Evolutionary conservation across 208 protist species (phyloP), one percentile per base, ranked within the genome.

Genomic region (Trypanosomatidae sp.): DNA sequence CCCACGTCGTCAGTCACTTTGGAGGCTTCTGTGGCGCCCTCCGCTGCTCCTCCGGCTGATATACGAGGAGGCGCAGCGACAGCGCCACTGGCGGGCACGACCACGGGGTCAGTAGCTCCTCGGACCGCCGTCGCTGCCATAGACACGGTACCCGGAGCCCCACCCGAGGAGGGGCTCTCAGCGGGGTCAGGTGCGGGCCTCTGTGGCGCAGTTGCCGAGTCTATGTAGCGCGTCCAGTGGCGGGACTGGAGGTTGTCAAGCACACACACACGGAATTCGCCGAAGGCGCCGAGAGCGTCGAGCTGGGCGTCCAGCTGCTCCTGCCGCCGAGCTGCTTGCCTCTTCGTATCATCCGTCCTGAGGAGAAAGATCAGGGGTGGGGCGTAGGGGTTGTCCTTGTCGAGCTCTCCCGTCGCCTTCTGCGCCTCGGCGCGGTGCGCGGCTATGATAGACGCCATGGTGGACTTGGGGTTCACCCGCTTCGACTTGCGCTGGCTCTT

Each of bases 231-330:
- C 13, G 59, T 67, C 76, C 76, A 80, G 76, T 76, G 62, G 30
- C 76, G 76, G 28, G 69, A 71, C 33, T 76, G 71, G 55, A 50
- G 33, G 17, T 41, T 66, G 25, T 68, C 73, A 62, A 84, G 55
- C 39, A 84, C 80, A 33, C 74, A 79, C 7, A 80, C 80, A 39
- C 58, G 64, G 41, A 76, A 73, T 46, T 79, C 74, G n/a, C 55
- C 69, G 19, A 66, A 62, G 7, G 67, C 69, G 39, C 52, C 52
- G 41, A 74, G 69, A 4, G 69, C 53, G 17, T 58, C 17, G 28
- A 84, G 66, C 12, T 72, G 44, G 1, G 56, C 66, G 2, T 84
- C 58, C 66, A 84, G 67, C 53, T 73, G 65, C 30, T 71, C 62
- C 64, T 84, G 80, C 55, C 69, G 74, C 4, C 50, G 65, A 43